Base-by-base conservation (phyloP, 176 grass and related monocot genomes). In the Triticum timopheevii region DNA sequence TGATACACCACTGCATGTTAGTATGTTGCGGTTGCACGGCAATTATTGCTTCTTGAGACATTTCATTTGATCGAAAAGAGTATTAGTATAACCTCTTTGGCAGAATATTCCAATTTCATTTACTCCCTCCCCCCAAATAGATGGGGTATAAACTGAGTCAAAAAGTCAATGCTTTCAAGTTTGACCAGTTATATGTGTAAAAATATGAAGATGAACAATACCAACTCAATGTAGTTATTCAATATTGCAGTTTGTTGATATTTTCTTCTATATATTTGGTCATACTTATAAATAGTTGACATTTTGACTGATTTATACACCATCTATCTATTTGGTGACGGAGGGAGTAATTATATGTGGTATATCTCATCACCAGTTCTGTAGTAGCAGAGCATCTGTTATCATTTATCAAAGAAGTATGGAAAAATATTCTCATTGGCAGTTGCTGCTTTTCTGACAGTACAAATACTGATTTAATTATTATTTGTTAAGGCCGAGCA, bases 401-500 rank as follows among this genome's bases (percentile, higher is more conserved):
- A 69, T 71, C 44, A 73, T 79, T 73, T 65, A 58, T 56, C 45
- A 81, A 27, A 80, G 34, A 22, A 70, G 1, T 50, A 4, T 64
- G 31, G 20, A 75, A 28, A 16, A 19, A 63, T 28, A 22, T 78
- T 58, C 10, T 24, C 5, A 10, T 79, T 67, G 49, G 2, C 56
- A 65, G 39, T 13, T 79, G 10, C 22, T 89, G 17, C 63, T 63
- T 56, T 39, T 24, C n/a, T 76, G 33, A 36, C 66, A 34, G 20
- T 38, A 22, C 24, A 65, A 61, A 83, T 38, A 47, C 24, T 87
- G 49, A 86, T 81, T 49, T 13, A 65, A 24, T 73, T 82, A 52
- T 20, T 80, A 8, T 62, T 67, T 89, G 13, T 90, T 33, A 8
- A 94, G 95, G 95, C 63, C 88, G 61, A 9, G 86, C 84, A 69